Evolutionary conservation across 179 eudicot species (phyloP), one percentile per base, ranked within the genome.

Genomic region (Silene coronaria): DNA sequence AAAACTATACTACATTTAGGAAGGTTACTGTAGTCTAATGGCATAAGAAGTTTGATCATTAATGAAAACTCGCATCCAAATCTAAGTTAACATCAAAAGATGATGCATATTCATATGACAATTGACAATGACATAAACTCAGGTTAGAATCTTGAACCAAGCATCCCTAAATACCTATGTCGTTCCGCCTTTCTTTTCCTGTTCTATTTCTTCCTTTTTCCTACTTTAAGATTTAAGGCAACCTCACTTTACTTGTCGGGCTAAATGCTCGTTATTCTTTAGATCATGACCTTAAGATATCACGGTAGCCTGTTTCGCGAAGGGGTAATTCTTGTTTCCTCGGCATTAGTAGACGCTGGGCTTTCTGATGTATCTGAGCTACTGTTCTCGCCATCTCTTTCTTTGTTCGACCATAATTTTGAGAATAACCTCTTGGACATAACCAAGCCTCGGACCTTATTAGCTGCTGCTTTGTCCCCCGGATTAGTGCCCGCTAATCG

Each of bases 361-460:
- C 97, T 88, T 45, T 88, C 98, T 0, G 97, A 91, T 16, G 98
- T 91, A 75, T 93, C 98, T 0, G 97, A 89, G 80, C 98, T 90
- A 73, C 91, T 88, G 75, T 86, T 88, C 82, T 89, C 97, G 0
- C 90, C 89, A 0, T 83, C 84, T 67, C 81, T 82, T 17, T 89
- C 97, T 78, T 88, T 93, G 71, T 80, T 78, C 0, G 93, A 89
- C 91, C 90, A 90, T 21, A 93, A 74, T 84, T 89, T 88, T 9
- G 88, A 87, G 78, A 93, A 90, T 24, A 91, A 22, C 77, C 84
- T 92, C 81, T 87, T 91, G 0, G 97, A 90, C 89, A 87, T 86
- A 63, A 85, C 70, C 76, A 83, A n/a, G n/a, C 90, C 90, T 81
- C 82, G 88, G 10, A 82, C 87, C 76, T 85, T 89, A 27, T 34